Conservation (phyloP, 805 yeast species). For the Kodamaea nitidulidarum region DNA sequence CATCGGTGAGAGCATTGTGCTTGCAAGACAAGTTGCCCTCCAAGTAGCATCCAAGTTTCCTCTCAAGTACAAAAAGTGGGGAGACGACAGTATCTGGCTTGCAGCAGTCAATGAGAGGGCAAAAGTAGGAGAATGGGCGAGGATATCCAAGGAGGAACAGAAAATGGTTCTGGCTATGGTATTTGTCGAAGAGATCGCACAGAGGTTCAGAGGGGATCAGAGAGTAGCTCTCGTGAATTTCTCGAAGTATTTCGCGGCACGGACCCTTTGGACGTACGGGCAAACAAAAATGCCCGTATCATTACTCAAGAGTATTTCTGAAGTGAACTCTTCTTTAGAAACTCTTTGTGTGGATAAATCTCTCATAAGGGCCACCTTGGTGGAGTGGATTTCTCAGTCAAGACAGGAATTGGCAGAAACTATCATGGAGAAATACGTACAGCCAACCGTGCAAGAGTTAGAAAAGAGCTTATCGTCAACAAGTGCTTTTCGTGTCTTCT, state of each 20-base stretch:
- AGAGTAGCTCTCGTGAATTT: constrained; percentile 8
- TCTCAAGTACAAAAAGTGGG: not conserved
- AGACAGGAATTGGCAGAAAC: constrained; percentile 60
- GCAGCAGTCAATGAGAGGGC: constrained; percentile 36
- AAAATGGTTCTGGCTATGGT: constrained; percentile 49
- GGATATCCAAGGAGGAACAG: constrained; percentile 38
- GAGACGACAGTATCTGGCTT: constrained; percentile 13
- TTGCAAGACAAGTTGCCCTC: constrained; percentile 38
- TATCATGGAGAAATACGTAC: constrained; percentile 56
- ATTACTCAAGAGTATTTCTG: constrained; percentile 37
- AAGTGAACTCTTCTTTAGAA: constrained; percentile 14
- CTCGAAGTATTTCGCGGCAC: constrained; percentile 50
- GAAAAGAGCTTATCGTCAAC: no score
- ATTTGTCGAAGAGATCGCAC: constrained; percentile 37
- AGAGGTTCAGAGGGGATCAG: constrained; percentile 11
- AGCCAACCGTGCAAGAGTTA: constrained; percentile 31
- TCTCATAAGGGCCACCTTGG: constrained; percentile 42
- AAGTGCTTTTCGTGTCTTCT: constrained; percentile 26
- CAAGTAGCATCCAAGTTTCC: constrained; percentile 22
- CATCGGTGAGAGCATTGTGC: constrained; percentile 40
- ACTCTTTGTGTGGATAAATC: constrained; percentile 17
- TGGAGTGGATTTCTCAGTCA: constrained; percentile 70
- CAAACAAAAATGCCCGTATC: constrained; percentile 54
- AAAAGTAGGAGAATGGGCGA: constrained; percentile 40
- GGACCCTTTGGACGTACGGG: constrained; percentile 61